phyloP scores from a whole-genome alignment of 768 basidiomycete genomes.

The Tricholoma terreum region DNA sequence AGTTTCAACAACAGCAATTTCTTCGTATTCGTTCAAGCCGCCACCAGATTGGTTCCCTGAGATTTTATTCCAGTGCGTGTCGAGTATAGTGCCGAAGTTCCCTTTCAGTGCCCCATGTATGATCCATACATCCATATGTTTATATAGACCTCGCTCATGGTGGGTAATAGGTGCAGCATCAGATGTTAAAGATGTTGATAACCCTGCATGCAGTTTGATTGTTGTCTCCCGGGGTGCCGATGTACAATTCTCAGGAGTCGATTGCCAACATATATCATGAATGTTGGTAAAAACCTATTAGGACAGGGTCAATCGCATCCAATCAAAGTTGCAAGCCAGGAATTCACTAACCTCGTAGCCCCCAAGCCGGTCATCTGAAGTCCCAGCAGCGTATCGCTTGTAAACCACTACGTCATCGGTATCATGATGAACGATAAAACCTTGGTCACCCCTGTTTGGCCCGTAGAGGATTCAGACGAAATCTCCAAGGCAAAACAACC shows the following conservation, averaged over 20 bases:
- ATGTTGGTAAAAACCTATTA: neutral
- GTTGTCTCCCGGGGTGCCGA: neutral
- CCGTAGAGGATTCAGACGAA: neutral
- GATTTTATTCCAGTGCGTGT: neutral
- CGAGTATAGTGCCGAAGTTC: neutral
- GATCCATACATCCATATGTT: conserved; percentile 3
- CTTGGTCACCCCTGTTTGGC: neutral
- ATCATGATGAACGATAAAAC: neutral
- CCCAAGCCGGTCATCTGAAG: neutral
- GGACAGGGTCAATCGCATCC: neutral
- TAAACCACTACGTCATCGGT: neutral
- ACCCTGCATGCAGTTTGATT: neutral
- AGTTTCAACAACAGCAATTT: neutral
- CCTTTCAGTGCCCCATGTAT: neutral
- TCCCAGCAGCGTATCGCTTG: neutral
- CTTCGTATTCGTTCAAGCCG: neutral
- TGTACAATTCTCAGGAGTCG: neutral
- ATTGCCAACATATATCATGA: neutral
- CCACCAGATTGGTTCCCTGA: neutral
- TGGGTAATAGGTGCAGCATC: neutral
- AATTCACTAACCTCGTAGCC: neutral
- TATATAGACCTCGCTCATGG: neutral
- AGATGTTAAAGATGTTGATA: neutral
- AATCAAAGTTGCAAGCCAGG: no score
- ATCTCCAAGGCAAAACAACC: neutral